Conservation (phyloP, 202 grass and related monocot genomes). For the Elaeis oleifera region DNA sequence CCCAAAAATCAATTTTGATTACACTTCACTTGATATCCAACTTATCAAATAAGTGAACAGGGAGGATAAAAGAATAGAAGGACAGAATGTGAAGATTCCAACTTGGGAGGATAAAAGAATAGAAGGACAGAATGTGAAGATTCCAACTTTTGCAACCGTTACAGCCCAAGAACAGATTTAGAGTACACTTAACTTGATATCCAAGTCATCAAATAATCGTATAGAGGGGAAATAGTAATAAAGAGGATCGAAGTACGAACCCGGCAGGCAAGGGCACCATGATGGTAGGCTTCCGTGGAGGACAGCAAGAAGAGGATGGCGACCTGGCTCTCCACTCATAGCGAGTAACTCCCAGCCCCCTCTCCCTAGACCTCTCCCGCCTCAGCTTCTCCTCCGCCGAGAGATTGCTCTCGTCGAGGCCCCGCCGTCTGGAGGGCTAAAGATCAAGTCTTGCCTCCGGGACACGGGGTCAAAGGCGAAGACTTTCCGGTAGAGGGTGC, state of each 20-base stretch:
- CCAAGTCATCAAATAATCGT: too few relatives aligned
- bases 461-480: conserved; percentile 53
- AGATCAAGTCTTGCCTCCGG: conserved; percentile 58
- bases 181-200: too few relatives aligned
- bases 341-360: conserved; percentile 75
- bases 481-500: conserved; percentile 72
- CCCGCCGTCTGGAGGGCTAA: conserved; percentile 67
- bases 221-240: too few relatives aligned
- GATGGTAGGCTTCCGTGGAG: conserved; percentile 43
- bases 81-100: too few relatives aligned
- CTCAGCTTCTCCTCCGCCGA: conserved; percentile 80
- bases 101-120: too few relatives aligned
- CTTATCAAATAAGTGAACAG: too few relatives aligned
- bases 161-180: too few relatives aligned
- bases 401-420: conserved; percentile 75
- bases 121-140: too few relatives aligned
- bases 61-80: too few relatives aligned
- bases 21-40: too few relatives aligned
- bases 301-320: conserved; percentile 12
- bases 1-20: too few relatives aligned
- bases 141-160: too few relatives aligned
- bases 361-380: conserved; percentile 75
- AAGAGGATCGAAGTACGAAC: conserved; percentile 34
- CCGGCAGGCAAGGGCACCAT: conserved; percentile 76
- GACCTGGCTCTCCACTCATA: conserved; percentile 69